These are phyloP conservation scores for Pseudogymnoascus sp. DNA, from an alignment of 2,329 filamentous ascomycete genomes.

Conservation along the genomic window DNA sequence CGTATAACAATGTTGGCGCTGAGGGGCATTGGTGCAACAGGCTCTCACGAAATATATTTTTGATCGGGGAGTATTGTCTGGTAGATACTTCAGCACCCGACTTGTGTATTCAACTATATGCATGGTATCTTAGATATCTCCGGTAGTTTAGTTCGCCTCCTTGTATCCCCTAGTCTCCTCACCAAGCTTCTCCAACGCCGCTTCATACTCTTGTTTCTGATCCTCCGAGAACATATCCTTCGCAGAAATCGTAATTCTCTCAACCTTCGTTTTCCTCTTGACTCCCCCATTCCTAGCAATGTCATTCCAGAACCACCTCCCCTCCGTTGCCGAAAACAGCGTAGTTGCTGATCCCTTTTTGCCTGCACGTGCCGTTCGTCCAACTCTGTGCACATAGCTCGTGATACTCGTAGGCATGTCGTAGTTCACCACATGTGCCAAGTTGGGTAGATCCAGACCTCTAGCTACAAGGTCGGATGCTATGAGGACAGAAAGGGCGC, in stretches of 20 bases:
- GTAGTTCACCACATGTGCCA: constrained; percentile 88
- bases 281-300: constrained; percentile 54
- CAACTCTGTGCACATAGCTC: constrained; percentile 85
- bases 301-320: constrained; percentile 79
- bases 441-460: constrained; percentile 71
- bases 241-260: constrained; percentile 34
- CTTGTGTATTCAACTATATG: background rate
- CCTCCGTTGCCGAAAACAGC: constrained; percentile 70
- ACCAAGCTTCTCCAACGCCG: constrained; percentile 53
- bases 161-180: constrained; percentile 34
- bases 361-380: constrained; percentile 79
- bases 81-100: background rate
- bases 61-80: background rate
- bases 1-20: background rate
- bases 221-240: constrained; percentile 32
- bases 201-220: constrained; percentile 35
- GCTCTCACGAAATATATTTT: background rate
- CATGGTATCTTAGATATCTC: constrained; percentile 3
- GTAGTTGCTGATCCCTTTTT: constrained; percentile 75
- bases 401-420: constrained; percentile 75
- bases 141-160: background rate
- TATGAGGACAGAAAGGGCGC: constrained; percentile 64
- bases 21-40: background rate
- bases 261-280: constrained; percentile 36
- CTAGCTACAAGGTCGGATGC: constrained; percentile 90